Base-by-base conservation (phyloP, 208 protist genomes). In the Crithidia thermophila region DNA sequence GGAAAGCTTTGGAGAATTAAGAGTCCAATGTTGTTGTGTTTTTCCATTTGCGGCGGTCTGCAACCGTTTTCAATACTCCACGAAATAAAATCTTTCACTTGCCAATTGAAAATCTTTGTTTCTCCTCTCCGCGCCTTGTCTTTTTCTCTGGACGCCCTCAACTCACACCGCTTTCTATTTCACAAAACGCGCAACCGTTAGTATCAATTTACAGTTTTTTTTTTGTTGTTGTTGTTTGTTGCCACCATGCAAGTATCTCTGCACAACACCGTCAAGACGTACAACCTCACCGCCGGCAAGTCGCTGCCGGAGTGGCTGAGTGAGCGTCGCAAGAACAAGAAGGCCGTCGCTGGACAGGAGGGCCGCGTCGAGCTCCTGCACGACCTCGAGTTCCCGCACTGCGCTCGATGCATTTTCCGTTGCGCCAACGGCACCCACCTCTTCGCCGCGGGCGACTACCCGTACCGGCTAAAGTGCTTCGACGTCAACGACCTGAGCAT, bases 401-500 rank as follows among this genome's bases (percentile, higher is more conserved):
- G 79, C 66, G 81, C 85, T 0, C 83, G 89, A 20, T 89, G 77
- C 37, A 80, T 94, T 11, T 94, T 91, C 56, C 85, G 89, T 21
- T 88, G 82, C 25, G 77, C 79, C 20, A 93, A 94, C 61, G 89
- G 89, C 42, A 91, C 89, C 16, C 75, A 94, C 61, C 82, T 97
- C 23, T 95, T 94, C 62, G 84, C 85, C 36, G 85, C 88, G 20
- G 92, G 92, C 20, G 89, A 95, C 56, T 97, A 97, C 67, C 89
- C 89, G 23, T 87, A 91, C 55, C 85, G 89, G 6, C 78, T 95
- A 47, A 94, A 94, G 79, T 95, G 89, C 62, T 95, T 92, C 66
- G 90, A 95, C 59, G 86, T 95, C 18, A 91, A 94, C 62, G 82
- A 97, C 58, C 79, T 97, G 8, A 93, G 85, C 70, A 93, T 95